A percentile compares a stretch with the other conserved stretches of the same genome.
These are phyloP conservation scores for Wickerhamomyces queroliae DNA, from an alignment of 805 yeast genomes.

Conservation along the genomic window DNA sequence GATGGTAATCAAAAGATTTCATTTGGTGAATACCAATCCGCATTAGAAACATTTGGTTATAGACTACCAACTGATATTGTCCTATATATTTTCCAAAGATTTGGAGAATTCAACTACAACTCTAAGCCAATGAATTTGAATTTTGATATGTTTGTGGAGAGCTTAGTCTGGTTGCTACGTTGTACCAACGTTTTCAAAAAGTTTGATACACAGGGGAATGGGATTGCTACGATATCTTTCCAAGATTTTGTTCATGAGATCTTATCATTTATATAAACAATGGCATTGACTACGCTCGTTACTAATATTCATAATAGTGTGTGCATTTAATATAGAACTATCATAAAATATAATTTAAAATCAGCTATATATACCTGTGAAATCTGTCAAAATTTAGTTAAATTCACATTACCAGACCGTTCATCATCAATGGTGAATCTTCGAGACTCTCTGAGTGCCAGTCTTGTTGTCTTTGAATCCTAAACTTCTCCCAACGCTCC, in stretches of 20 bases:
- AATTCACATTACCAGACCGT: too few species aligned
- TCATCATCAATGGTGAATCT: too few species aligned
- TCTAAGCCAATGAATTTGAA: slow-evolving; percentile 39
- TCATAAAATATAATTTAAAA: not conserved
- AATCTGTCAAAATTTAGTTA: too few species aligned
- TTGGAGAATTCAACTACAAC: slow-evolving; percentile 34
- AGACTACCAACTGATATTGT: slow-evolving; percentile 51
- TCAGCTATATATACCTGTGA: too few species aligned
- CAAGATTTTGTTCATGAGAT: slow-evolving; percentile 59
- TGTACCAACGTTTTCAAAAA: slow-evolving; percentile 75
- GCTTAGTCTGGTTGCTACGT: slow-evolving; percentile 69
- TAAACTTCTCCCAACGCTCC: too few species aligned
- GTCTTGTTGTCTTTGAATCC: too few species aligned
- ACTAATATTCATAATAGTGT: slow-evolving; percentile 4
- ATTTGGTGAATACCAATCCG: slow-evolving; percentile 58
- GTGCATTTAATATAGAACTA: not conserved
- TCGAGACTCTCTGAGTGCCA: too few species aligned
- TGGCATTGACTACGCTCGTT: not conserved
- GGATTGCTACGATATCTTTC: slow-evolving; percentile 61
- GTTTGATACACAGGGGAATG: slow-evolving; percentile 69
- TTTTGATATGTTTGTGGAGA: slow-evolving; percentile 79
- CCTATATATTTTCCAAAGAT: slow-evolving; percentile 50
- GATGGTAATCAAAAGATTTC: slow-evolving; percentile 53
- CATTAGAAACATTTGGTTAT: slow-evolving; percentile 63
- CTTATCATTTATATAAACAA: slow-evolving; percentile 28